phyloP scores from a whole-genome alignment of 768 basidiomycete species.

The Tricholoma matsutake region DNA sequence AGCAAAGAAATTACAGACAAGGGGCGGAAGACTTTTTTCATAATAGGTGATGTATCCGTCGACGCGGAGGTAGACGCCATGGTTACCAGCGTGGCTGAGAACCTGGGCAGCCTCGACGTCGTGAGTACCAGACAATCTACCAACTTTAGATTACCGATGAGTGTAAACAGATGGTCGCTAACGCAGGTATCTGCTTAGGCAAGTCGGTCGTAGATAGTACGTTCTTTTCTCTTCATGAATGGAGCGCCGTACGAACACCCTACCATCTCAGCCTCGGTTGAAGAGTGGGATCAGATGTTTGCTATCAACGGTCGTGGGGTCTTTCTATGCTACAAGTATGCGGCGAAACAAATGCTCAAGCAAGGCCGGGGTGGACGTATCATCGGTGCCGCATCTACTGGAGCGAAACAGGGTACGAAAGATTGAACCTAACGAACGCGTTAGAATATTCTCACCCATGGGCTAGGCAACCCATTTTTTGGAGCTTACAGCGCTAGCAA shows the following conservation, averaged over 20 bases:
- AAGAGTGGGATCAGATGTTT: conserved; percentile 25
- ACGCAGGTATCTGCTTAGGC: conserved; percentile 23
- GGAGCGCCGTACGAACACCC: neutral
- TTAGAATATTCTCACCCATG: neutral
- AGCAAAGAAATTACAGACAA: conserved; percentile 16
- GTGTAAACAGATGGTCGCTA: conserved; percentile 29
- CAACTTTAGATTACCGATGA: neutral
- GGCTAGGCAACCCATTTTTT: neutral
- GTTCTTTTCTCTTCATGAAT: neutral
- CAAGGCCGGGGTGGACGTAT: conserved; percentile 41
- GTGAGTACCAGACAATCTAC: conserved; percentile 15
- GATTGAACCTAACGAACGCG: neutral
- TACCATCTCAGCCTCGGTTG: conserved; percentile 10
- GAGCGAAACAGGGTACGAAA: conserved; percentile 34
- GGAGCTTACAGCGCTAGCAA: conserved; percentile 18
- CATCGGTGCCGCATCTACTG: conserved; percentile 36
- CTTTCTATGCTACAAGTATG: conserved; percentile 36
- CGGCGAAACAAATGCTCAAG: conserved; percentile 36
- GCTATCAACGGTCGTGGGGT: conserved; percentile 29
- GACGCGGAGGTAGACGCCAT: conserved; percentile 22
- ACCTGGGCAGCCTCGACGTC: conserved; percentile 28
- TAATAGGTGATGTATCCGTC: conserved; percentile 18
- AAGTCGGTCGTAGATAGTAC: conserved; percentile 9
- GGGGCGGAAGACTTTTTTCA: conserved; percentile 12
- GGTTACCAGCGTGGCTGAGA: conserved; percentile 17